Evolutionary conservation across 2,329 filamentous ascomycete species (phyloP), one percentile per base, ranked within the genome.

Genomic region (Neonectria magnoliae): DNA sequence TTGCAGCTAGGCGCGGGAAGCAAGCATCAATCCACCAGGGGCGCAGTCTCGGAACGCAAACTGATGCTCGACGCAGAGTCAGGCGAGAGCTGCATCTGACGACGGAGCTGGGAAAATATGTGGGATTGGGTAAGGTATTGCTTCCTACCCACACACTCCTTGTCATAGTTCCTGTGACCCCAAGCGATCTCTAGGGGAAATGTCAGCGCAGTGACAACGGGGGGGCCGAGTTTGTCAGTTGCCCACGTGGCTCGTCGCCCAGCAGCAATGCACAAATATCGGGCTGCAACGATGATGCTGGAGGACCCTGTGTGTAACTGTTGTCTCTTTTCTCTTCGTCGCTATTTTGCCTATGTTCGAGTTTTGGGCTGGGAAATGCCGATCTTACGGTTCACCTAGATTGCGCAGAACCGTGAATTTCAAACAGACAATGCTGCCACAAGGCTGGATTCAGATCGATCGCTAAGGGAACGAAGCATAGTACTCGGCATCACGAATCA

Each of bases 211-310:
- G 36, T 20, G 27, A 22, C 25, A 10, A 29, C 29, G 29, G 29
- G 47, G 16, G 22, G 3, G 29, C 10, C 20, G 38, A 36, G 31
- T 13, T 53, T 54, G 41, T 31, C 57, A 50, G 57, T 42, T 41
- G 29, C 20, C 65, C 69, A 70, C 69, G 60, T 70, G 67, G 65
- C 29, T 50, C 60, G 57, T 70, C 57, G 59, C 45, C 50, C 60
- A 57, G 67, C 58, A 55, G 59, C 56, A 50, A 54, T 63, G 47
- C 50, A 44, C 6, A 25, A 25, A 11, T 14, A n/a, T 14, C 36
- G 38, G 38, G 10, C n/a, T 18, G 36, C n/a, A 16, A 14, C n/a
- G 14, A 36, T 29, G 8, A 29, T 60, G 27, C 16, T 18, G n/a
- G 10, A 20, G 18, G 20, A 10, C 18, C 33, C 7, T 38, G 16